Base-by-base conservation (phyloP, 169 alveolate species). In the Plasmodium ovale region DNA sequence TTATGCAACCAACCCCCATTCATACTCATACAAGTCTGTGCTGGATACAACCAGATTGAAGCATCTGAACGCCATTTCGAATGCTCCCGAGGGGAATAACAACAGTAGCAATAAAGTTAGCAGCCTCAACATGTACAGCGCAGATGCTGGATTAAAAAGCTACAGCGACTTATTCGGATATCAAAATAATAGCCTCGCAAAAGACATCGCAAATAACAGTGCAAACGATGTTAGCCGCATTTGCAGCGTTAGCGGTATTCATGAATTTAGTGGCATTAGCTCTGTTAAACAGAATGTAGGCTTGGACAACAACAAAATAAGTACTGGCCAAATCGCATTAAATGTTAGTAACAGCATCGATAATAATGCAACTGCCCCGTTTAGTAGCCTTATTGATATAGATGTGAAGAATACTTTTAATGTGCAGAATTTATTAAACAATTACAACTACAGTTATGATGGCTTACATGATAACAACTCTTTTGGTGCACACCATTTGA, bases 361-460 rank as follows among this genome's bases (percentile, higher is more conserved):
- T 16, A 69, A 42, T 29, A 64, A 19, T 42, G 37, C 49, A 70
- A 19, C 72, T n/a, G 1, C 25, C 35, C 56, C 49, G 47, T 82
- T 65, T 23, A 53, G 23, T 14, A 64, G 51, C 25, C 72, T 25
- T 42, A 58, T 54, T 25, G 87, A 85, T 53, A 21, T 58, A 37
- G 69, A 39, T 33, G 44, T 85, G 25, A 85, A 85, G 62, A 69
- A 85, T 42, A 68, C 67, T 23, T 85, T 85, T 62, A 85, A 85
- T 35, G 87, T 85, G 47, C 91, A 85, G 47, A 47, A 85, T 47
- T 54, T 85, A 47, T 25, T 85, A 64, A 74, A 85, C 35, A 68
- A 85, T 47, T 85, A 85, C 21, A 85, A 85, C 62, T 85, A 85
- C 39, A 69, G 51, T 35, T 79, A 79, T 64, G 72, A 68, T 31